Evolutionary conservation across 192 early-diverging fungal species (phyloP).

Genomic region (Podila minutissima): DNA sequence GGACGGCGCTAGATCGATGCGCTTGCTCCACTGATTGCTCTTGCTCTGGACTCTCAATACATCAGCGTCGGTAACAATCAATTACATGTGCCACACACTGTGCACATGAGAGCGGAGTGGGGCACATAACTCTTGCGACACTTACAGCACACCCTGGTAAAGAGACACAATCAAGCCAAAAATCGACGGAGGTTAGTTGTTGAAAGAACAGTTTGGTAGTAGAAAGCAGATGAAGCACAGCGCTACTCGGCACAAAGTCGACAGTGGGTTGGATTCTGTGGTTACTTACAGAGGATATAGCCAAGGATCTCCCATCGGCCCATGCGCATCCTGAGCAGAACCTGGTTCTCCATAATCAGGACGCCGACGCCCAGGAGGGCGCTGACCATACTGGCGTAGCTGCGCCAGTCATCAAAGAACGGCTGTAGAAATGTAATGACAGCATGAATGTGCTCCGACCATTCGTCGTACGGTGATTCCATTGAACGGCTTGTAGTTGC

Average conservation of each 20-base stretch:
- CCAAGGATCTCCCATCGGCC: constrained; percentile 51
- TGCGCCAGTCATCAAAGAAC: constrained; percentile 52
- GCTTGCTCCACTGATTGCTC: not conserved
- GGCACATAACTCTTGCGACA: not conserved
- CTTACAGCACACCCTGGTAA: constrained; percentile 53
- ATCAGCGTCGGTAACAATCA: not conserved
- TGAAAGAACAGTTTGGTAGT: not conserved
- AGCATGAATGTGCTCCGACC: constrained; percentile 45
- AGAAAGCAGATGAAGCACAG: not conserved
- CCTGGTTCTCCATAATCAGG: constrained; percentile 49
- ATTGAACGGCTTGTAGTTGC: constrained; percentile 5
- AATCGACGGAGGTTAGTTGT: not conserved
- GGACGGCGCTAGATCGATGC: not conserved
- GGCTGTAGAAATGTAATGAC: constrained; percentile 48
- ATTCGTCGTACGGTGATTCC: constrained; percentile 49
- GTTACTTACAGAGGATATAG: constrained; percentile 43
- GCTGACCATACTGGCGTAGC: constrained; percentile 32
- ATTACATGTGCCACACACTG: not conserved
- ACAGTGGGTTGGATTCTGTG: too few species aligned
- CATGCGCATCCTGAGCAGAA: constrained; percentile 48
- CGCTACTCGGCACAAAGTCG: too few species aligned
- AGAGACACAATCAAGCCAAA: not conserved
- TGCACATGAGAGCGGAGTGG: not conserved
- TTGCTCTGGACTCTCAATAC: not conserved
- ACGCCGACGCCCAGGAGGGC: constrained; percentile 40